These are phyloP conservation scores for Phytophthora uliginosa DNA, from an alignment of 352 stramenopile genomes.

Conservation along the genomic window DNA sequence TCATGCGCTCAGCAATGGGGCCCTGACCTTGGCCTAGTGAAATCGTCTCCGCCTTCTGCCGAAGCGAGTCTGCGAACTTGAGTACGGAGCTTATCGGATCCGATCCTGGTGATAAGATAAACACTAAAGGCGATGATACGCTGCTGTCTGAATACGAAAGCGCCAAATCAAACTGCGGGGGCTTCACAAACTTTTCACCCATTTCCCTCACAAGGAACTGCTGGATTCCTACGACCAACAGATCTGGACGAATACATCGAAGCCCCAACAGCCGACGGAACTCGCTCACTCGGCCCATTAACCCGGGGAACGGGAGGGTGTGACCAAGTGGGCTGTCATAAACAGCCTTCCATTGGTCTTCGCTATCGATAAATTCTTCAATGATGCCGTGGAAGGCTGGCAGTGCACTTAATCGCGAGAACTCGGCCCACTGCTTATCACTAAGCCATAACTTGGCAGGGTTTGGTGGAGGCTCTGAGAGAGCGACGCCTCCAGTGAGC, in stretches of 20 bases:
- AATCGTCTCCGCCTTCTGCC: conserved; percentile 88
- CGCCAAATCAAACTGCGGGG: conserved; percentile 90
- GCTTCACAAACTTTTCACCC: conserved; percentile 94
- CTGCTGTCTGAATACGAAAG: conserved; percentile 91
- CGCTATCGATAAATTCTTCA: conserved; percentile 82
- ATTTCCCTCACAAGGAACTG: conserved; percentile 92
- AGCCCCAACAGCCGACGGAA: conserved; percentile 86
- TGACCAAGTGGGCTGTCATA: conserved; percentile 90
- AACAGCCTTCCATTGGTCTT: conserved; percentile 88
- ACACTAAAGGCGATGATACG: conserved; percentile 91
- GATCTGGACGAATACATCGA: conserved; percentile 86
- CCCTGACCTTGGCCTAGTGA: conserved; percentile 95
- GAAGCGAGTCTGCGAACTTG: conserved; percentile 87
- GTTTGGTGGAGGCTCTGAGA: conserved; percentile 93
- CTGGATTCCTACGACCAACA: conserved; percentile 92
- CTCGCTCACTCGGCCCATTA: conserved; percentile 66
- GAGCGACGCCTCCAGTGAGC: conserved; percentile 93
- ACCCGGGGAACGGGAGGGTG: conserved; percentile 78
- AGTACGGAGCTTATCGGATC: conserved; percentile 94
- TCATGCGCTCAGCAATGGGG: conserved; percentile 92
- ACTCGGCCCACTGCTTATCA: conserved; percentile 94
- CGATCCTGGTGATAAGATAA: conserved; percentile 93
- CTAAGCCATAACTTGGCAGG: conserved; percentile 92
- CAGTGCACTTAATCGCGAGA: conserved; percentile 90
- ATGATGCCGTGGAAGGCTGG: conserved; percentile 84